Base-by-base conservation (phyloP, 345 rosid genomes). In the Gossypium longicalyx region DNA sequence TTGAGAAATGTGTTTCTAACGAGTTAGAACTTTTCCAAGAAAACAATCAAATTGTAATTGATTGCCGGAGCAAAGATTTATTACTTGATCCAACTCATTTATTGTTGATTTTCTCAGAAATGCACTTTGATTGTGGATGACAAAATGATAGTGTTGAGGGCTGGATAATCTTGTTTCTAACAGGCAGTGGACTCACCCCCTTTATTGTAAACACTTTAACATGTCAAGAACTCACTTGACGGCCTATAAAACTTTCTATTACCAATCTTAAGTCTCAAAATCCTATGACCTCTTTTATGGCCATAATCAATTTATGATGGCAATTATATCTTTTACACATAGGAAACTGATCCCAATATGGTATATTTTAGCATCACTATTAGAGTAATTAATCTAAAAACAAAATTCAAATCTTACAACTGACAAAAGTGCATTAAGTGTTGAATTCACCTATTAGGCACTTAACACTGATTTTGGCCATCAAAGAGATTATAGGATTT, bases 321-420 rank as follows among this genome's bases (percentile, higher is more conserved):
- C 22, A 47, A 8, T 45, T 45, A 48, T 23, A 67, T 47, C 38
- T 23, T 66, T 47, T 25, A 17, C 12, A 17, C 47, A 63, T 17
- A 25, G 15, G 15, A 69, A 69, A 69, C 59, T 27, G 9, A 69
- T 27, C n/a, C 41, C 6, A 68, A 23, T 2, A 13, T 20, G 9
- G 22, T 23, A 68, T 16, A 25, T 49, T 68, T 68, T 49, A 48
- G 44, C 54, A 68, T 23, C 56, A 47, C 12, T 3, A 4, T 12
- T 47, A 45, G 49, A 66, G 17, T 19, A 19, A 29, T 61, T 15
- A 61, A 27, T 44, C 52, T 41, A 15, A 56, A 56, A 71, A 81
- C 97, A 94, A 72, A 34, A 83, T 86, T 77, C 97, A 87, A 44
- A 44, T 44, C 52, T 45, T 12, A 67, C 2, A 3, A 22, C 52